A percentile compares a stretch with the other conserved stretches of the same genome.
Conservation (phyloP, 306 rosid species). For the Trichosanthes cucumerina region DNA sequence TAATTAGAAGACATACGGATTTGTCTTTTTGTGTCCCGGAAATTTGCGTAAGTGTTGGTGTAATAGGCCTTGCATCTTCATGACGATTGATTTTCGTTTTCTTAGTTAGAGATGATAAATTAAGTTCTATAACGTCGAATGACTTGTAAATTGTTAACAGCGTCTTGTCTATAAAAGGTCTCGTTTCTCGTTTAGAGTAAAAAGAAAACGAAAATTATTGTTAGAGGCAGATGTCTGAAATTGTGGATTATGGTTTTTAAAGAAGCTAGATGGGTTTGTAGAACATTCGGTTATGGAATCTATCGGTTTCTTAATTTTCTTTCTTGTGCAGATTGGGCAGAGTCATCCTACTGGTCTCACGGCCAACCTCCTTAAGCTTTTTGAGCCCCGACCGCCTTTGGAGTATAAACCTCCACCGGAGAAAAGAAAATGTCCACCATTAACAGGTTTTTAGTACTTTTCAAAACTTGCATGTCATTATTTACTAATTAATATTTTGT, state of each 20-base stretch:
- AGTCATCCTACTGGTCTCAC: constrained; percentile 98
- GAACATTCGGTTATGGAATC: neutral
- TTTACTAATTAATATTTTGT: neutral
- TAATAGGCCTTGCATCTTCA: neutral
- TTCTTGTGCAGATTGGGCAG: constrained; percentile 73
- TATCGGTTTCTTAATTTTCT: neutral
- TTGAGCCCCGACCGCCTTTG: constrained; percentile 93
- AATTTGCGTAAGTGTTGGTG: neutral
- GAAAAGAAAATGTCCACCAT: constrained; percentile 80
- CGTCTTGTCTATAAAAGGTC: neutral
- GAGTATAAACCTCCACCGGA: constrained; percentile 96
- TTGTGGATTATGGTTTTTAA: neutral
- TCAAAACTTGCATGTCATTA: neutral
- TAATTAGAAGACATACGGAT: neutral
- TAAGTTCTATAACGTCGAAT: neutral
- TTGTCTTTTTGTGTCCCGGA: neutral
- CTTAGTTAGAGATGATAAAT: neutral
- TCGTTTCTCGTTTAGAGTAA: neutral
- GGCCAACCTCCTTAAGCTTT: constrained; percentile 74
- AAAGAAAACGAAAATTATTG: neutral
- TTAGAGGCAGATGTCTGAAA: neutral
- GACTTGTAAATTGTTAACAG: neutral
- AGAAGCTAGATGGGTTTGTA: neutral
- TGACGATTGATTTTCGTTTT: neutral
- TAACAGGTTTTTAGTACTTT: constrained; percentile 39